Evolutionary conservation across 2,329 filamentous ascomycete species (phyloP), one percentile per base, ranked within the genome.

Genomic region (Monilinia fructigena): DNA sequence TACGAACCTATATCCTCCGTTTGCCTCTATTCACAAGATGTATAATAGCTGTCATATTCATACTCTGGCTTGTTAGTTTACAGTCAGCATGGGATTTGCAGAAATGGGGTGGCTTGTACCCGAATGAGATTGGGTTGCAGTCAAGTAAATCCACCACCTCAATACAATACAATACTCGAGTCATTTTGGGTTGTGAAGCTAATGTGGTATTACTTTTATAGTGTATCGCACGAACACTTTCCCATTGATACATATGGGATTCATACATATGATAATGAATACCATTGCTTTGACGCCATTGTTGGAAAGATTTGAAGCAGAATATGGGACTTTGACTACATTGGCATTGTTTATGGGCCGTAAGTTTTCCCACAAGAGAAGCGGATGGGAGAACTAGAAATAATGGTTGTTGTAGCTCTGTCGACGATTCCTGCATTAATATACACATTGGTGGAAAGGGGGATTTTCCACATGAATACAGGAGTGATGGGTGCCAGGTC

Each of bases 221-320:
- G 93, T 96, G 81, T 94, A 97, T 79, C 89, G 95, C 68, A 84
- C 96, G 47, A 97, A 97, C 76, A 96, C 94, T 0, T 99, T 92
- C 75, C 92, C 93, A 0, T 82, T 99, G 66, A 87, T 97, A 68
- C 95, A 99, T 76, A 78, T 87, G 55, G 90, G 89, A 73, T 84
- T 96, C 76, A 81, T 97, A 72, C 95, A 98, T 78, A 84, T 89
- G 68, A 75, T 93, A 63, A 80, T 96, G 75, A 97, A 98, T 78
- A 77, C 92, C 31, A 63, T 96, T 70, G 91, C 92, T 28, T 78
- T 98, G 69, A 88, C 89, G 50, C 95, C 95, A n/a, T 82, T 99
- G 62, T 80, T 99, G 77, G 94, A 97, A 79, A 86, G 93, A 68
- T 99, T 98, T 78, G 95, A 99, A 80, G 85, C 86, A 69, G 94